phyloP scores from a whole-genome alignment of 352 stramenopile genomes.

The Phytopythium vexans region DNA sequence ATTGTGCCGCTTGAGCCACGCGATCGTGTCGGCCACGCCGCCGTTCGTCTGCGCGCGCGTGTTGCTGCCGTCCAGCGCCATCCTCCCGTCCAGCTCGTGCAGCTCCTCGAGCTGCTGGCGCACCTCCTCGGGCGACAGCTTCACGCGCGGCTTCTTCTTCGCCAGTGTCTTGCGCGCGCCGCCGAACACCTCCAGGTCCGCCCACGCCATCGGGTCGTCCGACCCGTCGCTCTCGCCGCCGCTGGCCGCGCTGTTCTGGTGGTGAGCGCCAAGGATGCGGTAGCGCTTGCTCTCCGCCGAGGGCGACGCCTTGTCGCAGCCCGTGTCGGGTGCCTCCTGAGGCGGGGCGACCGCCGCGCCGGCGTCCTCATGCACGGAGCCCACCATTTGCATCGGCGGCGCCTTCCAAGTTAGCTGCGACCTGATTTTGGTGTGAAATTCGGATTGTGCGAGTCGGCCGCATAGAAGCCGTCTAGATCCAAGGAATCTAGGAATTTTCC shows the following conservation, averaged over 20 bases:
- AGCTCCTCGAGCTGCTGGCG: conserved; percentile 12
- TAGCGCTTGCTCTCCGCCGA: conserved; percentile 20
- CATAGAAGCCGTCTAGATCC: no score
- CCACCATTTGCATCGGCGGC: conserved; percentile 12
- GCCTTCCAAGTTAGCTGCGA: neutral
- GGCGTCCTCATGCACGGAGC: neutral
- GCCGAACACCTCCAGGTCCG: conserved; percentile 39
- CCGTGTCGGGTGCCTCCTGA: neutral
- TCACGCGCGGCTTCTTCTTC: conserved; percentile 25
- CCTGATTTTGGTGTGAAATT: conserved; percentile 5
- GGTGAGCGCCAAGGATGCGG: conserved; percentile 23
- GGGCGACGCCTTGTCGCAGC: neutral
- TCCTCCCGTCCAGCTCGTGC: conserved; percentile 11
- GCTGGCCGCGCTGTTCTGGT: conserved; percentile 2
- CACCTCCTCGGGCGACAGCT: conserved; percentile 26
- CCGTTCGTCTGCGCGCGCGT: neutral
- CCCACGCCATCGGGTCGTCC: conserved; percentile 43
- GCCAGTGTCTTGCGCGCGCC: conserved; percentile 46
- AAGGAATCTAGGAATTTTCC: neutral
- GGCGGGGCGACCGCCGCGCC: neutral
- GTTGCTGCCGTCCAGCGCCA: neutral
- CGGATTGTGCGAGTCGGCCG: neutral
- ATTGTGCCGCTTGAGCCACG: conserved; percentile 67
- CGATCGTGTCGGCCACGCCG: conserved; percentile 59
- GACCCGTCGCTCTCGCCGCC: conserved; percentile 9